Evolutionary conservation across 2,329 filamentous ascomycete species (phyloP).

Genomic region (Colletotrichum echinochloae): DNA sequence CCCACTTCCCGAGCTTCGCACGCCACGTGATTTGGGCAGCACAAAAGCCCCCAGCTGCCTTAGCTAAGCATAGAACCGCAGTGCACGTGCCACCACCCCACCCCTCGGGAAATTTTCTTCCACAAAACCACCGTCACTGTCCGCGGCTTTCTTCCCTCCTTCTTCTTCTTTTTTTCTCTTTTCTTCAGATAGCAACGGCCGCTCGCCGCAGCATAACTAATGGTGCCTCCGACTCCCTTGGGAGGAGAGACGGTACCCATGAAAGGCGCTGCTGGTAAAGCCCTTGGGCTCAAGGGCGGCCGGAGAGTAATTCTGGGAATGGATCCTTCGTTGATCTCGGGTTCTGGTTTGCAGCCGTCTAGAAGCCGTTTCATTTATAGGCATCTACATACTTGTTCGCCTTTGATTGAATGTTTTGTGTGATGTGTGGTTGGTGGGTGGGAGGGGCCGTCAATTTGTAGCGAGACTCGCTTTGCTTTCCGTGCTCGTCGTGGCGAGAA

Average conservation of each 20-base stretch:
- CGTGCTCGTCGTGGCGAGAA: not conserved
- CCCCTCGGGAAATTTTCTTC: conserved; percentile 17
- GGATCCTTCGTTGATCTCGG: conserved; percentile 44
- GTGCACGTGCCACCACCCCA: too few species aligned
- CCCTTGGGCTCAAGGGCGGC: conserved; percentile 40
- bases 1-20: conserved; percentile 52
- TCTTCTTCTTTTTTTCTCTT: conserved; percentile 26
- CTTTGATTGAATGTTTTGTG: not conserved
- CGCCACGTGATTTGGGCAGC: conserved; percentile 22
- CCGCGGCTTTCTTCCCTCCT: conserved; percentile 4
- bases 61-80: not conserved
- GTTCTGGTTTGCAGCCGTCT: conserved; percentile 37
- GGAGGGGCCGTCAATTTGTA: too few species aligned
- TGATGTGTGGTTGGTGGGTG: not conserved
- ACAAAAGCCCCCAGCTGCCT: not conserved
- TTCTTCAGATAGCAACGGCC: conserved; percentile 42
- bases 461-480: not conserved
- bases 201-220: conserved; percentile 41
- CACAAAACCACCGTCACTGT: conserved; percentile 26
- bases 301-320: conserved; percentile 42
- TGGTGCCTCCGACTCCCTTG: conserved; percentile 17
- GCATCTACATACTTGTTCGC: conserved; percentile 41
- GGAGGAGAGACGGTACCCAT: conserved; percentile 7
- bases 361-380: conserved; percentile 43
- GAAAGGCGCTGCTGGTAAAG: conserved; percentile 40